Conservation (phyloP, 1,284 basidiomycete species). For the Coniophora puteana region DNA sequence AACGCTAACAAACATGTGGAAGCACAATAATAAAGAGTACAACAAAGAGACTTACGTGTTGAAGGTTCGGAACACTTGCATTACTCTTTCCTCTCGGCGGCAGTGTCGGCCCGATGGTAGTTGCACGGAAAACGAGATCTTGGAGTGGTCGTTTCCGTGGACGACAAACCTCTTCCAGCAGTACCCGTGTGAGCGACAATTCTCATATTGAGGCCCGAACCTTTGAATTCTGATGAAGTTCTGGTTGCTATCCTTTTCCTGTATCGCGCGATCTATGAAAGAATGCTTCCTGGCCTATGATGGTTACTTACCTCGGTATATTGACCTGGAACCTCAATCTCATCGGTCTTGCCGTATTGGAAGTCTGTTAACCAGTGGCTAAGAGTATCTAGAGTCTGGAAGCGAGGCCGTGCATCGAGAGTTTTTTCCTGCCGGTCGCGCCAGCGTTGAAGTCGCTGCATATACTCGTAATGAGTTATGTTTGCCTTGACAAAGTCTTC, state of each 20-base stretch:
- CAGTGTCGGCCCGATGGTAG: slow-evolving; percentile 85
- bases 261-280: slow-evolving; percentile 10
- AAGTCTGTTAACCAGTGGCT: slow-evolving; percentile 97
- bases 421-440: slow-evolving; percentile 87
- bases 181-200: slow-evolving; percentile 80
- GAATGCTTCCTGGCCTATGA: background rate
- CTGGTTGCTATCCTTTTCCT: slow-evolving; percentile 94
- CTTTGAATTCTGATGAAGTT: slow-evolving; percentile 91
- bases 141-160: slow-evolving; percentile 89
- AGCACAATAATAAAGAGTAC: background rate
- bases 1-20: slow-evolving; percentile 47
- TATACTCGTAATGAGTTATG: slow-evolving; percentile 85
- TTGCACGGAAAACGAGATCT: slow-evolving; percentile 90
- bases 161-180: slow-evolving; percentile 92
- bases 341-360: slow-evolving; percentile 97
- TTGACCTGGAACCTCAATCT: slow-evolving; percentile 98
- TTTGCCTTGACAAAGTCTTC: slow-evolving; percentile 87
- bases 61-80: slow-evolving; percentile 90
- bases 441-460: slow-evolving; percentile 89
- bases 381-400: slow-evolving; percentile 86
- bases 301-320: slow-evolving; percentile 78
- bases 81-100: slow-evolving; percentile 90
- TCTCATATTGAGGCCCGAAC: slow-evolving; percentile 90
- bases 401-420: slow-evolving; percentile 79
- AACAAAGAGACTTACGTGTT: slow-evolving; percentile 62